Base-by-base conservation (phyloP, 495 filamentous ascomycete genomes). In the Amorphotheca resinae region DNA sequence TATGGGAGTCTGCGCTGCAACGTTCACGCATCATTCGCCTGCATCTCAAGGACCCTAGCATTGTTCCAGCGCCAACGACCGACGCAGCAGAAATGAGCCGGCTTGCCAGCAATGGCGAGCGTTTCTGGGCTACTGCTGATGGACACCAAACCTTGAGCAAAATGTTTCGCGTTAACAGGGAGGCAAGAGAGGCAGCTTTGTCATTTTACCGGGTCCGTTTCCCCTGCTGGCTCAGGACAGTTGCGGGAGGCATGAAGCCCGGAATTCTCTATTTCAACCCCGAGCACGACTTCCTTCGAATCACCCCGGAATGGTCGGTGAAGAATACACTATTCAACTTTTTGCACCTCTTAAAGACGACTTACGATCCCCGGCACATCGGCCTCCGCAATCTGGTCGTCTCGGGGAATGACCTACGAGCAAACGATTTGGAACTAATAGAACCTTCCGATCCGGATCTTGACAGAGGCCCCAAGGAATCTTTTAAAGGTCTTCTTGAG, bases 161-260 rank as follows among this genome's bases (percentile, higher is more conserved):
- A 34, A 15, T 53, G 28, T 38, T 53, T 11, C 46, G 18, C 6
- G 45, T 53, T 41, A 45, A 38, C 28, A 14, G 40, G 9, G 45
- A 49, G 26, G 43, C 50, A n/a, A 23, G 50, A 41, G 45, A 49
- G 22, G 50, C 37, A 1, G 50, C 50, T 20, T 20, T 49, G 35
- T 8, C 11, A 37, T 53, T 53, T 36, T 53, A 53, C 22, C 45
- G 50, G n/a, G 50, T 53, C 15, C 50, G 36, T 33, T 34, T 53
- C 12, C 50, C 50, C 36, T 53, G 50, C 37, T 45, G 37, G 33
- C 35, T 52, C 9, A 20, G 32, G 6, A 15, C 22, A 18, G 38
- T 41, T 12, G 11, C 38, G 18, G 22, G 25, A 16, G 18, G n/a
- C 22, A 23, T 25, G 25, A 45, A 42, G 17, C 21, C 38, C 31